phyloP scores from a whole-genome alignment of 2,329 filamentous ascomycete species.

The Furcasterigmium sp. region DNA sequence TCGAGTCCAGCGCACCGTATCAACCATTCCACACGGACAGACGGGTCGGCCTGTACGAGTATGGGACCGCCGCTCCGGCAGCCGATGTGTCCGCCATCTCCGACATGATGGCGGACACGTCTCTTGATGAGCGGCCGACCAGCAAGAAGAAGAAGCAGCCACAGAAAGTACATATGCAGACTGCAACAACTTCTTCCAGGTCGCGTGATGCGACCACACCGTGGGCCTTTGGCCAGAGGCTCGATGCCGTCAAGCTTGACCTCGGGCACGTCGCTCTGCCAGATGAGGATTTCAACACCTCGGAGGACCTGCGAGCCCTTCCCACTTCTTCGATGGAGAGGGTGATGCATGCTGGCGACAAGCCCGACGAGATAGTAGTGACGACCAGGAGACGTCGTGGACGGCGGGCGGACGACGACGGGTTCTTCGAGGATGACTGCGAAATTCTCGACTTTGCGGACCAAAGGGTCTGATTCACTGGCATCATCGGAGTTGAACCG shows the following conservation, averaged over 20 bases:
- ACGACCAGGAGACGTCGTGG: conserved; percentile 68
- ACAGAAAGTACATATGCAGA: conserved; percentile 4
- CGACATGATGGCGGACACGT: conserved; percentile 32
- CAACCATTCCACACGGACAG: conserved; percentile 93
- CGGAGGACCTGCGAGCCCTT: conserved; percentile 54
- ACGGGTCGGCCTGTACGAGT: conserved; percentile 73
- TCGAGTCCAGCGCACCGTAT: conserved; percentile 92
- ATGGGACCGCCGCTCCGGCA: conserved; percentile 27
- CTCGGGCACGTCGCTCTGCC: conserved; percentile 38
- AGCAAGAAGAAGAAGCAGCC: conserved; percentile 30
- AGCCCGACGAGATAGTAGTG: conserved; percentile 74
- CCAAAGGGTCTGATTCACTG: conserved; percentile 50
- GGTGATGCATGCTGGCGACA: conserved; percentile 51
- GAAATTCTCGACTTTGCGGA: conserved; percentile 86
- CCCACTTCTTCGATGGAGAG: conserved; percentile 61
- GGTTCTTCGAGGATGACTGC: conserved; percentile 90
- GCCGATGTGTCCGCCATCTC: conserved; percentile 28
- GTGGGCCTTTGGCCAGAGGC: conserved; percentile 58
- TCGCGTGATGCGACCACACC: not conserved
- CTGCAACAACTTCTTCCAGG: not conserved
- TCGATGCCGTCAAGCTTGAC: conserved; percentile 46
- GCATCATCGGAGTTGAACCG: conserved; percentile 11
- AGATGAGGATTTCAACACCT: conserved; percentile 47
- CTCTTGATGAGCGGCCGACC: conserved; percentile 30
- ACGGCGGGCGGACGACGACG: conserved; percentile 54